These are phyloP conservation scores for Phyllachora maydis DNA, from an alignment of 2,329 filamentous ascomycete genomes.

Conservation along the genomic window DNA sequence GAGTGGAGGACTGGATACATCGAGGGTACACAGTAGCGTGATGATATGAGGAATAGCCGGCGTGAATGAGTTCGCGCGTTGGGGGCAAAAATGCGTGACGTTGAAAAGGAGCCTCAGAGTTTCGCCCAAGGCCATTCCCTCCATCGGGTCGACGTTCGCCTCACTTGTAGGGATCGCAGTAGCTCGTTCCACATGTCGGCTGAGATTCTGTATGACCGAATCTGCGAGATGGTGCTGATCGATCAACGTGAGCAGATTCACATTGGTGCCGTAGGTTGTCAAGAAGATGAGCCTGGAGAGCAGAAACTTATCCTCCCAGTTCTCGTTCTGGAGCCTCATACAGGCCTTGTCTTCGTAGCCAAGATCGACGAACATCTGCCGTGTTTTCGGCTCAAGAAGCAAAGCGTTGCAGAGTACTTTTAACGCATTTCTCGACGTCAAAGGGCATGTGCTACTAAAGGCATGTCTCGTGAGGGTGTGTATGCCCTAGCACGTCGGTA, in stretches of 20 bases:
- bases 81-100: constrained; percentile 52
- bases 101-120: constrained; percentile 83
- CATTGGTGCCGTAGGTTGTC: constrained; percentile 54
- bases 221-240: constrained; percentile 45
- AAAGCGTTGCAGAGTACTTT: constrained; percentile 74
- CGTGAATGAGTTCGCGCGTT: constrained; percentile 40
- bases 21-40: constrained; percentile 40
- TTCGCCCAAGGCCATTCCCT: constrained; percentile 63
- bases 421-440: constrained; percentile 53
- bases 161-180: constrained; percentile 9
- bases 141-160: constrained; percentile 31
- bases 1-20: constrained; percentile 41
- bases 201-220: constrained; percentile 47
- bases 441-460: constrained; percentile 41
- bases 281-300: constrained; percentile 61
- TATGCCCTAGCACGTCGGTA: constrained; percentile 47
- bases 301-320: constrained; percentile 72
- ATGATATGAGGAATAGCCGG: constrained; percentile 49
- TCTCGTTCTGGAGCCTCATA: constrained; percentile 49
- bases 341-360: constrained; percentile 48
- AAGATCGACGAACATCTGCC: constrained; percentile 54
- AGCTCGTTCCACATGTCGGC: constrained; percentile 38
- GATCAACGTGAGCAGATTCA: constrained; percentile 45
- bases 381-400: constrained; percentile 43
- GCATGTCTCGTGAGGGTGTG: constrained; percentile 50